These are phyloP conservation scores for Venturiaceae sp. DNA, from an alignment of 2,329 filamentous ascomycete species.

Conservation along the genomic window DNA sequence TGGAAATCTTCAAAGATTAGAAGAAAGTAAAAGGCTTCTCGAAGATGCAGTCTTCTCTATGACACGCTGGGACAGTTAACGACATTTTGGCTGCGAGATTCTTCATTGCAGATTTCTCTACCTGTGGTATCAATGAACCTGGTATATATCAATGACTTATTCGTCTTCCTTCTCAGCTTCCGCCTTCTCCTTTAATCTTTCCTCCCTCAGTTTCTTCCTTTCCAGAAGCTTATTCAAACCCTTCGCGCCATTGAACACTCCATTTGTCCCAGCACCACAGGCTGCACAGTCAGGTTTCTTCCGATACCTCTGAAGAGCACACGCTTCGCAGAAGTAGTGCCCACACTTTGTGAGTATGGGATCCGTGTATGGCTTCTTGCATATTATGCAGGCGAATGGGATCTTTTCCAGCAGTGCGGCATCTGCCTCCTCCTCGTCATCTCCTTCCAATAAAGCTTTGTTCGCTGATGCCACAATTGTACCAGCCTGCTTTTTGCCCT, in stretches of 20 bases:
- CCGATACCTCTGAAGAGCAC: constrained; percentile 76
- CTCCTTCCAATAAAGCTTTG: constrained; percentile 26
- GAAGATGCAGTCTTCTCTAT: too few species aligned
- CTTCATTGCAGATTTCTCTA: not conserved
- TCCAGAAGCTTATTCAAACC: constrained; percentile 72
- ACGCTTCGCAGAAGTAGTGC: constrained; percentile 92
- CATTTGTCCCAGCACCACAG: constrained; percentile 75
- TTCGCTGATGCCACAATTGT: constrained; percentile 49
- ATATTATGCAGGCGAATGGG: constrained; percentile 84
- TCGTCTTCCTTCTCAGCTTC: constrained; percentile 32
- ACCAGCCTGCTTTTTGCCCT: constrained; percentile 43
- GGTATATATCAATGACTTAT: not conserved
- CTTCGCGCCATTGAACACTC: constrained; percentile 84
- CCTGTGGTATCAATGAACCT: not conserved
- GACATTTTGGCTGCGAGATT: too few species aligned
- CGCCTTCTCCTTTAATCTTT: constrained; percentile 45
- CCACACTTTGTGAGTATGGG: constrained; percentile 85
- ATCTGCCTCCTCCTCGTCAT: constrained; percentile 47
- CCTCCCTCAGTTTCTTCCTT: constrained; percentile 54
- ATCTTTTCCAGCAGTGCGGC: constrained; percentile 71
- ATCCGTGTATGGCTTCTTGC: constrained; percentile 64
- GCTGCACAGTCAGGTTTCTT: constrained; percentile 81
- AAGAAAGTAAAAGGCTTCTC: too few species aligned
- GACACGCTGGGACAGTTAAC: too few species aligned
- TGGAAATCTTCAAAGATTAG: too few species aligned